These are phyloP conservation scores for Boletus rubescentipes DNA, from an alignment of 768 basidiomycete species.

Conservation along the genomic window DNA sequence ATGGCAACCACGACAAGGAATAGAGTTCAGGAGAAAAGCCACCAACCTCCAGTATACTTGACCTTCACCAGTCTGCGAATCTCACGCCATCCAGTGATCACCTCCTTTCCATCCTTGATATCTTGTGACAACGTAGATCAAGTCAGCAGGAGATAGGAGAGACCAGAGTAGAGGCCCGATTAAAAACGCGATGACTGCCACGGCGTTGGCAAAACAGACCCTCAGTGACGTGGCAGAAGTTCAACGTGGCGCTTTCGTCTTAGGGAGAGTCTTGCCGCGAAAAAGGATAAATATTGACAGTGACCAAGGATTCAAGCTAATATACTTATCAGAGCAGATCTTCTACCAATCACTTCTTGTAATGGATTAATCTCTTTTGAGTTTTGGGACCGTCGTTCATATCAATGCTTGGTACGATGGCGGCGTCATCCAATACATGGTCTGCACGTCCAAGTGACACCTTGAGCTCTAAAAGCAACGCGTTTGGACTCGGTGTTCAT, in stretches of 20 bases:
- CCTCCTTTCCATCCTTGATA: conserved; percentile 50
- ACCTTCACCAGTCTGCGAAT: conserved; percentile 78
- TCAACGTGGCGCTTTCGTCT: conserved; percentile 20
- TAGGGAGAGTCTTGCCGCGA: conserved; percentile 24
- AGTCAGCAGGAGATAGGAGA: conserved; percentile 86
- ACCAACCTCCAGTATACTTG: conserved; percentile 81
- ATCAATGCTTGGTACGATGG: conserved; percentile 7
- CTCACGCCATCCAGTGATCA: conserved; percentile 73
- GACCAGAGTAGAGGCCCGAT: conserved; percentile 89
- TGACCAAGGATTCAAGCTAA: not conserved
- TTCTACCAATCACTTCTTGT: conserved; percentile 21
- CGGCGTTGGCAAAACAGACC: conserved; percentile 59
- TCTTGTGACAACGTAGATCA: conserved; percentile 77
- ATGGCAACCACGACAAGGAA: too few species aligned
- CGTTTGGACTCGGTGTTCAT: conserved; percentile 35
- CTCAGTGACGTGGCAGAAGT: conserved; percentile 27
- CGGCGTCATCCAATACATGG: conserved; percentile 49
- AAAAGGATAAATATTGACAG: not conserved
- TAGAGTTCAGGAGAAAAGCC: not conserved
- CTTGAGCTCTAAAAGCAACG: conserved; percentile 43
- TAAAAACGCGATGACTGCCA: conserved; percentile 85
- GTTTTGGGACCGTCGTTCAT: conserved; percentile 15
- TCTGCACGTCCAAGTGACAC: conserved; percentile 60
- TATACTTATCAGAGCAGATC: conserved; percentile 21
- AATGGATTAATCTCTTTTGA: conserved; percentile 18